Evolutionary conservation across 129 eudicot genomes (phyloP), one percentile per base, ranked within the genome.

Genomic region (Tanacetum coccineum): DNA sequence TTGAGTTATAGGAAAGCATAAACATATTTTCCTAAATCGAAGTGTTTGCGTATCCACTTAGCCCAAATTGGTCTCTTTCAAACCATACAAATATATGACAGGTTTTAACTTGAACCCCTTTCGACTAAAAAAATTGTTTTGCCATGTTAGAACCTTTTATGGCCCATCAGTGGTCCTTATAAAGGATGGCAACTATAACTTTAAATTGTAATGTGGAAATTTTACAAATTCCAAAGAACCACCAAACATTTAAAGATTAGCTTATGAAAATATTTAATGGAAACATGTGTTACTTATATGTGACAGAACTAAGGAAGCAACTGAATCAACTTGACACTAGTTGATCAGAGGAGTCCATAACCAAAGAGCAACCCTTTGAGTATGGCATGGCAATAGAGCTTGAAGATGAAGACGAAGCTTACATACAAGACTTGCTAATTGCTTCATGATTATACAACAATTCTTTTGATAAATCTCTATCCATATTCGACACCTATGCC

Each of bases 401-500:
- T n/a, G n/a, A n/a, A n/a, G n/a, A n/a, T n/a, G n/a, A n/a, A n/a
- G n/a, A n/a, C 13, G 89, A 93, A 75, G 80, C 90, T 65, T 93
- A 84, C 64, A 42, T 93, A 67, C 88, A 81, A 64, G 87, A 93
- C 71, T 80, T 93, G 59, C 92, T 93, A 42, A 74, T 88, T 66
- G 87, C 87, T 61, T 79, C 98, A 12, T 96, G 98, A 68, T 65
- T 93, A 21, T 89, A 82, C 62, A 66, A 82, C 65, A 83, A 82
- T 66, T 82, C 95, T 28, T 81, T 66, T 36, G 87, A 73, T 14
- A 78, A 71, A 66, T 80, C 81, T 32, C 46, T 84, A 52, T 74
- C 87, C 9, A 84, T 84, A 75, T 84, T 84, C 83, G 95, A 86
- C 68, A 86, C 92, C 19, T 83, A 76, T 18, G 82, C 89, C 50